Percentiles rank a stretch among this genome's conserved stretches.
These are phyloP conservation scores for Claviceps quebecensis DNA, from an alignment of 2,329 filamentous ascomycete genomes.

Conservation along the genomic window DNA sequence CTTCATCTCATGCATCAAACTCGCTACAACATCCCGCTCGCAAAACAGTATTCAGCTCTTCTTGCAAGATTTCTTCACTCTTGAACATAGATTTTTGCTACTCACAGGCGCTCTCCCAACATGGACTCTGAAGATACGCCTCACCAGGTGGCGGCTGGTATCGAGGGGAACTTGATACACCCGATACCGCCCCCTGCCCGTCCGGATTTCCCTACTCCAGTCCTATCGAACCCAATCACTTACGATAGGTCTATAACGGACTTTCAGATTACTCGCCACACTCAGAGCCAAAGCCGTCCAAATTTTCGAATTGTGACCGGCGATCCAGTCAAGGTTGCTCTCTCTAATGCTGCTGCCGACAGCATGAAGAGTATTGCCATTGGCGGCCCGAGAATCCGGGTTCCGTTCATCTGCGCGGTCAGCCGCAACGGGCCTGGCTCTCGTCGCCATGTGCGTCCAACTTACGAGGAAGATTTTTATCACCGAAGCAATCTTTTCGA, in stretches of 20 bases:
- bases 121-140: conserved; percentile 21
- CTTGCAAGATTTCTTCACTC: neutral
- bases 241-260: conserved; percentile 36
- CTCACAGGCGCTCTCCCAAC: neutral
- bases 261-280: conserved; percentile 25
- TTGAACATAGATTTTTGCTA: neutral
- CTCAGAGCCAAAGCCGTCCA: conserved; percentile 24
- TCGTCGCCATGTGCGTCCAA: conserved; percentile 50
- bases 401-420: conserved; percentile 58
- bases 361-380: conserved; percentile 20
- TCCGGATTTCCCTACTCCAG: conserved; percentile 36
- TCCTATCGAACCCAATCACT: conserved; percentile 44
- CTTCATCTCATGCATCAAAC: conserved; percentile 7
- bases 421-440: conserved; percentile 65
- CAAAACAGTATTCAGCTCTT: neutral
- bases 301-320: conserved; percentile 36
- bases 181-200: conserved; percentile 44
- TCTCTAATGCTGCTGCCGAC: conserved; percentile 37
- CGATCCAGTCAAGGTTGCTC: conserved; percentile 46
- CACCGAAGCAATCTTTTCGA: conserved; percentile 18
- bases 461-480: conserved; percentile 53
- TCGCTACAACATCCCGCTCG: neutral
- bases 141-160: conserved; percentile 46
- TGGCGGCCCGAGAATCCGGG: conserved; percentile 23
- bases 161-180: conserved; percentile 43